These are phyloP conservation scores for Citrus trifoliata DNA, from an alignment of 345 rosid genomes.

Conservation along the genomic window DNA sequence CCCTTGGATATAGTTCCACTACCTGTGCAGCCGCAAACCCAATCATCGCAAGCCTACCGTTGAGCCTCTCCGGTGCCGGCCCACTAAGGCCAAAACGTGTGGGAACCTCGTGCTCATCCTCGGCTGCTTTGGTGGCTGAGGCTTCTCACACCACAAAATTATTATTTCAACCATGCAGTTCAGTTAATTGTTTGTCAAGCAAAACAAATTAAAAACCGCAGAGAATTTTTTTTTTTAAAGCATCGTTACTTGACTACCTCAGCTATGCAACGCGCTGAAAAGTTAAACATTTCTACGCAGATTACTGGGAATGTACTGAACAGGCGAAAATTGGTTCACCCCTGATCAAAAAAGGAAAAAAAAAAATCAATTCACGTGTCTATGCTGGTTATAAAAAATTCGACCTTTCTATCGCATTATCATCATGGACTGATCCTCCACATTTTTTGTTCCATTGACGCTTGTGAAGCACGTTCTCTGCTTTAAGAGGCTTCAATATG, in stretches of 20 bases:
- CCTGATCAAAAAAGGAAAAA: background rate
- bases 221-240: too few species aligned
- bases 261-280: too few species aligned
- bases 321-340: constrained; percentile 18
- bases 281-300: too few species aligned
- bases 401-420: too few species aligned
- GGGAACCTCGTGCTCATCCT: constrained; percentile 59
- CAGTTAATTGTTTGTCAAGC: constrained; percentile 2
- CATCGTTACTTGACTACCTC: too few species aligned
- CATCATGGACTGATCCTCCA: too few species aligned
- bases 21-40: constrained; percentile 77
- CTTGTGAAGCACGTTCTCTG: too few species aligned
- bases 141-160: background rate
- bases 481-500: too few species aligned
- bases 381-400: too few species aligned
- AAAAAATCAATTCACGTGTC: too few species aligned
- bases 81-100: constrained; percentile 78
- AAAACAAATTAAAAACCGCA: background rate
- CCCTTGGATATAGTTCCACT: constrained; percentile 63
- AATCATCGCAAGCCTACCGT: constrained; percentile 81
- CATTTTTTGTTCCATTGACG: too few species aligned
- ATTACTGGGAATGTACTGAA: constrained; percentile 12
- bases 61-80: constrained; percentile 88
- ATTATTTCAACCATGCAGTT: background rate
- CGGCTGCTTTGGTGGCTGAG: constrained; percentile 22